Evolutionary conservation across 345 rosid species (phyloP).

Genomic region (Garcia nutans): DNA sequence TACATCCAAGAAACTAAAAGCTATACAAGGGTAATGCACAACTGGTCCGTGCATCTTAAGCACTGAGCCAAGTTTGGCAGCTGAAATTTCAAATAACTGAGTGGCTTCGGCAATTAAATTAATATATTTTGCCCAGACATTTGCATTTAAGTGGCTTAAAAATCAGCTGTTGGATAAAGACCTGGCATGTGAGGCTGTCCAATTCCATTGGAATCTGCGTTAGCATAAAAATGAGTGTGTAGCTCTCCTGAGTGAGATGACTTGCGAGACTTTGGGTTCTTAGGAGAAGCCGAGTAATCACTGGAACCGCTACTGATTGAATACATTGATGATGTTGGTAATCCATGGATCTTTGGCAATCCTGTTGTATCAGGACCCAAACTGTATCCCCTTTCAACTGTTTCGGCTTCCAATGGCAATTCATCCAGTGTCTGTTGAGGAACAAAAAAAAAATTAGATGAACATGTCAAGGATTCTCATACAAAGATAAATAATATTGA

Average conservation of each 20-base stretch:
- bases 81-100: background rate
- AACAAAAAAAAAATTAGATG: background rate
- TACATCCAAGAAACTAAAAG: slow-evolving; percentile 7
- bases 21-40: slow-evolving; percentile 7
- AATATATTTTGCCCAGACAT: slow-evolving; percentile 9
- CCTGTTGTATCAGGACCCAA: slow-evolving; percentile 66
- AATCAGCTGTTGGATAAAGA: slow-evolving; percentile 45
- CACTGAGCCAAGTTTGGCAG: slow-evolving; percentile 15
- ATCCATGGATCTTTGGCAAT: slow-evolving; percentile 72
- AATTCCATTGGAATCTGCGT: slow-evolving; percentile 62
- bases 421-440: slow-evolving; percentile 76
- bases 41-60: slow-evolving; percentile 1
- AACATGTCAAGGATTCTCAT: background rate
- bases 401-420: slow-evolving; percentile 85
- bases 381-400: slow-evolving; percentile 81
- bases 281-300: slow-evolving; percentile 60
- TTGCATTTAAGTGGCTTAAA: slow-evolving; percentile 19
- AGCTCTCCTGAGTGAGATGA: slow-evolving; percentile 74
- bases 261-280: slow-evolving; percentile 54
- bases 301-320: slow-evolving; percentile 45
- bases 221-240: slow-evolving; percentile 50
- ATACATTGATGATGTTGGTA: slow-evolving; percentile 62
- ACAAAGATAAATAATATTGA: background rate
- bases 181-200: slow-evolving; percentile 47
- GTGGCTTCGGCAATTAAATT: slow-evolving; percentile 22